Evolutionary conservation across 2,329 filamentous ascomycete genomes (phyloP), one percentile per base, ranked within the genome.

Genomic region (Aureobasidium mangrovei): DNA sequence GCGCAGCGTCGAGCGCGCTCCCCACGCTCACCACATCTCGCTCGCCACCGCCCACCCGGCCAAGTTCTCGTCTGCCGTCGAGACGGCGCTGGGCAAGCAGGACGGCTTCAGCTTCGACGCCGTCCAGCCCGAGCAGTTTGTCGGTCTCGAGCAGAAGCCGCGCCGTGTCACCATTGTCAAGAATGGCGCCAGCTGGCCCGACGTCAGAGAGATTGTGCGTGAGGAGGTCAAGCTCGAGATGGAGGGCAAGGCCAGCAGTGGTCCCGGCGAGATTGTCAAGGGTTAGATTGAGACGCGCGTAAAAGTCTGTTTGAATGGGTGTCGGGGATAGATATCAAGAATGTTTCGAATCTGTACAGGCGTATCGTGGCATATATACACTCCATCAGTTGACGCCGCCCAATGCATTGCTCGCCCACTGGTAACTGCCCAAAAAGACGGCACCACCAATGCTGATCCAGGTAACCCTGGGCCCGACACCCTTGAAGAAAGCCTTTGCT

Each of bases 361-460:
- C 18, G 18, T 18, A 18, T 18, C 18, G 18, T 18, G 18, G 18
- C 18, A 18, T 18, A 18, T 18, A 18, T 18, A 18, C 18, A 18
- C 18, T 29, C n/a, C 39, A 40, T 45, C 10, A 56, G 5, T 43
- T 46, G 28, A 46, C 62, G 60, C 75, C 73, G 53, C 80, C 77
- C 62, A 94, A 69, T 32, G 82, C 74, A 72, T 95, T 95, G 62
- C 84, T 85, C 26, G 84, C 86, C 82, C 84, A 93, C 69, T 95
- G 89, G 69, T 96, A 96, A 63, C 86, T 91, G 0, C 91, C 93
- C 65, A 97, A 70, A 73, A 98, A 98, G 33, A 98, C 89, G 8
- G 91, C 89, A 1, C 93, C 93, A 3, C 93, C 93, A 55, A 88
- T 85, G 61, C 88, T 93, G 67, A 98, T 98, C 91, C 93, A 97